phyloP scores from a whole-genome alignment of 805 yeast species.

The Candida lessepsii region DNA sequence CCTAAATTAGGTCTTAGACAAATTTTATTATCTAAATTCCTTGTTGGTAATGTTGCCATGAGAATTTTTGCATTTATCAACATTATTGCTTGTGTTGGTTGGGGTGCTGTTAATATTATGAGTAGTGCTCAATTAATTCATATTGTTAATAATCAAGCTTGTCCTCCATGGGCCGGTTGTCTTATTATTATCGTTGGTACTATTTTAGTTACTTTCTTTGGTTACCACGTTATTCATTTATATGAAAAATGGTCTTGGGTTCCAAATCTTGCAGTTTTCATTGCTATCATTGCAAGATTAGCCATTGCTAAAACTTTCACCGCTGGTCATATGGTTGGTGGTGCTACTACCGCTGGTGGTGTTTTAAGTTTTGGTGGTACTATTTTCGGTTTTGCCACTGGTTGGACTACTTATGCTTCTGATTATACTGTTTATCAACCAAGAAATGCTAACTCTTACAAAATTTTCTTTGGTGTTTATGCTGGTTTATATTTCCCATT shows the following conservation, averaged over 20 bases:
- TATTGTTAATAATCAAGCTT: constrained; percentile 61
- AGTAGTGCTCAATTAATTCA: constrained; percentile 82
- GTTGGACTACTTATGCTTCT: constrained; percentile 92
- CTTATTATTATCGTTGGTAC: constrained; percentile 67
- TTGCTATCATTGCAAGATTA: constrained; percentile 77
- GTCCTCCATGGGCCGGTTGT: constrained; percentile 93
- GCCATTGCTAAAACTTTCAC: constrained; percentile 63
- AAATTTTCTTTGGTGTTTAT: constrained; percentile 62
- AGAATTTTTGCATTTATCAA: constrained; percentile 77
- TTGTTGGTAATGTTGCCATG: constrained; percentile 73
- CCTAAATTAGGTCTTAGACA: constrained; percentile 85
- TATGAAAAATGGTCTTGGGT: constrained; percentile 90
- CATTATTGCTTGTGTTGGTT: constrained; percentile 84
- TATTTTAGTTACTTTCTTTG: constrained; percentile 73
- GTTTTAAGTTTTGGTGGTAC: constrained; percentile 83
- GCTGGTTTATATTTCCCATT: constrained; percentile 68
- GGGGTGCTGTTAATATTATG: constrained; percentile 93
- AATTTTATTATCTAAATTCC: constrained; percentile 74
- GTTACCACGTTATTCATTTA: constrained; percentile 75
- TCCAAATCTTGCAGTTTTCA: constrained; percentile 70
- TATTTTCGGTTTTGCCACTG: constrained; percentile 84
- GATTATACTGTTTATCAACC: constrained; percentile 91
- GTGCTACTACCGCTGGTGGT: constrained; percentile 68
- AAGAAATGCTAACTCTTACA: constrained; percentile 53
- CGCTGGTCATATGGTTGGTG: constrained; percentile 41